phyloP scores from a whole-genome alignment of 2,329 filamentous ascomycete species.

The Rutstroemia sp. region DNA sequence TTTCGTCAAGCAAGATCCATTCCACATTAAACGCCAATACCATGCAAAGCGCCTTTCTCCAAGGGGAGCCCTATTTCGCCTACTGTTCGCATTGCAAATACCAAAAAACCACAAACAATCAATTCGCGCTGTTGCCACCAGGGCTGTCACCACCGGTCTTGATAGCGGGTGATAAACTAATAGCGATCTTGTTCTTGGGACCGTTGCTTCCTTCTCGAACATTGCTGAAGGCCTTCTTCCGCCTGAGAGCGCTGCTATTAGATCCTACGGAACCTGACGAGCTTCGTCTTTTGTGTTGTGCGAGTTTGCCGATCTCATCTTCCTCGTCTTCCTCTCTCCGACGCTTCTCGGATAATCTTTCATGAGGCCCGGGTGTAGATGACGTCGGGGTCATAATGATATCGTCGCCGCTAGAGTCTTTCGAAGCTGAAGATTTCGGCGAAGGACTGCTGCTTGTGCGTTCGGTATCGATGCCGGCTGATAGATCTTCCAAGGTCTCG shows the following conservation, averaged over 20 bases:
- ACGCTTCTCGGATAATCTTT: constrained; percentile 81
- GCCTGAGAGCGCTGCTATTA: constrained; percentile 29
- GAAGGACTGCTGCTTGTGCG: constrained; percentile 15
- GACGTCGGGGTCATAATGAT: constrained; percentile 19
- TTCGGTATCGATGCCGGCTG: constrained; percentile 22
- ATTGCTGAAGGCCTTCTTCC: constrained; percentile 40
- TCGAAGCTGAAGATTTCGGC: constrained; percentile 18
- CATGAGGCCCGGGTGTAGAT: constrained; percentile 48
- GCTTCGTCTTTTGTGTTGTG: constrained; percentile 53
- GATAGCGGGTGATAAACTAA: constrained; percentile 43
- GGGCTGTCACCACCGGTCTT: constrained; percentile 27
- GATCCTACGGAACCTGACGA: constrained; percentile 35
- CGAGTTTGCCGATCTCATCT: constrained; percentile 80
- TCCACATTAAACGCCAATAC: constrained; percentile 4
- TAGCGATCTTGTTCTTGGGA: constrained; percentile 48
- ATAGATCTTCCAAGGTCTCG: constrained; percentile 49
- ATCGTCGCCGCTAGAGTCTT: constrained; percentile 14
- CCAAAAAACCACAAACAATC: not conserved
- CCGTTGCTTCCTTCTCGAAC: constrained; percentile 33
- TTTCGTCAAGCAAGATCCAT: not conserved
- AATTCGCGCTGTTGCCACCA: constrained; percentile 8
- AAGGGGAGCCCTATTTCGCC: not conserved
- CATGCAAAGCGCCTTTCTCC: constrained; percentile 7
- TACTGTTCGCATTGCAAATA: not conserved
- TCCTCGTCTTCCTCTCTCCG: constrained; percentile 90